Conservation (phyloP, 768 basidiomycete species). For the Steccherinum ochraceum region DNA sequence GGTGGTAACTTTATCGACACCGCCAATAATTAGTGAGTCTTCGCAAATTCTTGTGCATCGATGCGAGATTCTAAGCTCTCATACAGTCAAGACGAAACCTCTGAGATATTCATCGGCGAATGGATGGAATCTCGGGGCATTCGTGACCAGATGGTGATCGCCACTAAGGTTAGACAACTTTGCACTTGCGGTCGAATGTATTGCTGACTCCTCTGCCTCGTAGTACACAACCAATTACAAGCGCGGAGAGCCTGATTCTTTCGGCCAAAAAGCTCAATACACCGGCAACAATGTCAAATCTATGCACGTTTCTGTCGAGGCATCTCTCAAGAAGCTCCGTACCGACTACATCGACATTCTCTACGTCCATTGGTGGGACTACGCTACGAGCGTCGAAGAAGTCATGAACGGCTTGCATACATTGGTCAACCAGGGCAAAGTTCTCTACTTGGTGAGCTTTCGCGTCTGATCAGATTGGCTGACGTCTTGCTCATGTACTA, state of each 20-base stretch:
- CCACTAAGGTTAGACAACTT: constrained; percentile 17
- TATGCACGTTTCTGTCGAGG: constrained; percentile 26
- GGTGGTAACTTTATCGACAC: too few species aligned
- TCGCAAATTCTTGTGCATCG: not conserved
- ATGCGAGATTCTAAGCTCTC: not conserved
- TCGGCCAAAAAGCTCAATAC: constrained; percentile 32
- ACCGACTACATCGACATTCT: constrained; percentile 56
- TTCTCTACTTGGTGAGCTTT: constrained; percentile 26
- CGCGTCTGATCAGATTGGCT: too few species aligned
- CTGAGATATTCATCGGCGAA: constrained; percentile 34
- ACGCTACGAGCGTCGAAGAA: constrained; percentile 35
- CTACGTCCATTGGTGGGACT: too few species aligned
- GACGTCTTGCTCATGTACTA: too few species aligned
- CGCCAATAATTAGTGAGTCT: constrained; percentile 28
- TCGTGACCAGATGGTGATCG: constrained; percentile 31
- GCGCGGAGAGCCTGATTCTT: constrained; percentile 4
- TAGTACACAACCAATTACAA: constrained; percentile 24
- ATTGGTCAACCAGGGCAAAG: constrained; percentile 33
- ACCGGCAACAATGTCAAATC: constrained; percentile 34
- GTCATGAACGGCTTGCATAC: constrained; percentile 35
- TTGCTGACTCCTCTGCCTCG: not conserved
- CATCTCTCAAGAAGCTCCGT: constrained; percentile 41
- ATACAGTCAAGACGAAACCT: constrained; percentile 26
- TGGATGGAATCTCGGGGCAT: constrained; percentile 32
- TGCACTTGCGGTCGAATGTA: not conserved